Base-by-base conservation (phyloP, 2,329 filamentous ascomycete species). In the Pestalotiopsis sp. region DNA sequence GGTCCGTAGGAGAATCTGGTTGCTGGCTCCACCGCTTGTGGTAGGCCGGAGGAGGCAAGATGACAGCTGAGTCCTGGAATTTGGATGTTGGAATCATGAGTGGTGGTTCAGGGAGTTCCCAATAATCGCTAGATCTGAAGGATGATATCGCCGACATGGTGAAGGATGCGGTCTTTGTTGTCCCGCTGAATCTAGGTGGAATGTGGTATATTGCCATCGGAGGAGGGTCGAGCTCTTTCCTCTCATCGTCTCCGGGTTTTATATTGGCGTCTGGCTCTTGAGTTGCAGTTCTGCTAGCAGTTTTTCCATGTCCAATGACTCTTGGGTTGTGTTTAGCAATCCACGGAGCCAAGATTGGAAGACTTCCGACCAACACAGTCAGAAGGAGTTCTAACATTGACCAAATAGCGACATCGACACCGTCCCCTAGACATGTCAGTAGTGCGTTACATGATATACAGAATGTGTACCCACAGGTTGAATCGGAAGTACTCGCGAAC, bases 21-120 rank as follows among this genome's bases (percentile, higher is more conserved):
- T 62, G 59, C 13, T 62, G 27, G 17, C 59, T 62, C 59, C 59
- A 62, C 14, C 59, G 59, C 17, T 62, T 62, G 59, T 62, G 27
- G 31, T 62, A 36, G 36, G 36, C 25, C 11, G 41, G 39, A 25
- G 20, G n/a, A 4, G 61, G 41, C 9, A 31, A 39, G 14, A 14
- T 39, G 12, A 45, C 61, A 25, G n/a, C 61, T 13, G 61, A 64
- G 20, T 64, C 41, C 41, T 52, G 61, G 17, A 64, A 64, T 6
- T 17, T 52, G 12, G 61, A 64, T 7, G 61, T 52, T 25, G 61
- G 61, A 5, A 49, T 38, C 61, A 20, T 25, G 14, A 64, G 38
- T 4, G 61, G 61, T 31, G 61, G 14, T 64, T 64, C 61, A 5
- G 38, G 61, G 14, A 52, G 3, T 20, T 64, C 39, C 61, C 61